Evolutionary conservation across 139 green algal genomes (phyloP), one percentile per base, ranked within the genome.

Genomic region (Bryopsis sp.): DNA sequence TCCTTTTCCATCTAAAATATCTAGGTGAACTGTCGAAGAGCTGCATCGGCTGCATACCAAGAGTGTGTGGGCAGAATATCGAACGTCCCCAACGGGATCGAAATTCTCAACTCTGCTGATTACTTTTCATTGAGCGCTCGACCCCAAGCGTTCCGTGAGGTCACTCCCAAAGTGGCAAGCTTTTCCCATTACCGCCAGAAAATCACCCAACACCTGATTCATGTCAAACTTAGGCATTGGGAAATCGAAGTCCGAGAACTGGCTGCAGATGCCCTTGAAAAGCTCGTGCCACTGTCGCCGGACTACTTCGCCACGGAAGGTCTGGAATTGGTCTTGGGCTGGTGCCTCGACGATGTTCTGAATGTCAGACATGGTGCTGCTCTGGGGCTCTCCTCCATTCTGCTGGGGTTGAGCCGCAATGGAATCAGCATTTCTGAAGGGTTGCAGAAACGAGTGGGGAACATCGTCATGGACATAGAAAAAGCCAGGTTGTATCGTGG

Each of bases 31-130:
- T 93, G 86, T 77, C 70, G 94, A 38, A 79, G 94, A 0, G 94
- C 94, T 31, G 94, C 93, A 22, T 84, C 93, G 0, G 90, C 92
- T 2, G 94, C 94, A 0, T 99, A 97, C 65, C 92, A 98, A 78
- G 93, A 99, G 78, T 75, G 70, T 7, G 93, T 99, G 2, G 94
- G 94, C 2, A 81, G 94, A 6, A 84, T 94, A 28, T 90, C 90
- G 61, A 82, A 77, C 74, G 87, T 96, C 67, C 83, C 86, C 0
- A 79, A 97, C 58, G 94, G 93, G 68, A 95, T 99, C 47, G 82
- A 86, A 19, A 87, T 97, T 39, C 64, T 98, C n/a, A 81, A 77
- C 0, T 72, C 82, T 1, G 93, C 90, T 2, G 89, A 99, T 76
- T 98, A 95, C 82, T 96, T 93, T 72, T 78, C 87, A 1, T 83